Percentiles rank a stretch among this genome's conserved stretches.
Conservation (phyloP, 2,329 filamentous ascomycete species). For the Magnaporthiopsis poae region DNA sequence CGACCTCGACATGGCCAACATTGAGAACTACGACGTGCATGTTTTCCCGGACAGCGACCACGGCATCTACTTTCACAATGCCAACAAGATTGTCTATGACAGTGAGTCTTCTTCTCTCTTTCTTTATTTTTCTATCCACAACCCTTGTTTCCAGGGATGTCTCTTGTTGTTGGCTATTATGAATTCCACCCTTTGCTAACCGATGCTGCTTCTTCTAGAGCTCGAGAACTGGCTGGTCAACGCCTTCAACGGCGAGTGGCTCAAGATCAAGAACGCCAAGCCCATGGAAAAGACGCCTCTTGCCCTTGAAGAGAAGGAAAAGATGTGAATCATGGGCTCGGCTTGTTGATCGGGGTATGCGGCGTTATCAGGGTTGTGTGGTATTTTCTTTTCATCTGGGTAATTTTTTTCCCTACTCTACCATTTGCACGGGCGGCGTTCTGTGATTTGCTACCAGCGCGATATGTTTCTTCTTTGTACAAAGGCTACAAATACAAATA, state of each 20-base stretch:
- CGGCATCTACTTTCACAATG: slow-evolving; percentile 88
- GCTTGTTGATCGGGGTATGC: background rate
- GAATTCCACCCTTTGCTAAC: slow-evolving; percentile 6
- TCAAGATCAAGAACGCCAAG: slow-evolving; percentile 45
- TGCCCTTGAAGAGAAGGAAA: slow-evolving; percentile 5
- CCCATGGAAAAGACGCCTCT: slow-evolving; percentile 25
- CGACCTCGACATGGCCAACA: slow-evolving; percentile 65
- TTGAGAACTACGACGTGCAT: slow-evolving; percentile 94
- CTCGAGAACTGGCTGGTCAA: slow-evolving; percentile 87
- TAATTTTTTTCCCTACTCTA: background rate
- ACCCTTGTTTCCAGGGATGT: background rate
- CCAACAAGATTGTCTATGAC: slow-evolving; percentile 81
- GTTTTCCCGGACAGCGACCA: slow-evolving; percentile 96
- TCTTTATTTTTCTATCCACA: too few species aligned
- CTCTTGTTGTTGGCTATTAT: background rate
- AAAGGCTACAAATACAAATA: too few species aligned
- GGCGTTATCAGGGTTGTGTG: background rate
- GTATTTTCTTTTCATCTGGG: background rate
- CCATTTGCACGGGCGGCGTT: background rate
- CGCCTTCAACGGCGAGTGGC: slow-evolving; percentile 94
- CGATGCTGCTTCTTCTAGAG: slow-evolving; percentile 39
- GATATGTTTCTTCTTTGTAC: too few species aligned
- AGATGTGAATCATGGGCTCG: background rate
- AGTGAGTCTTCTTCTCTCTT: slow-evolving; percentile 49
- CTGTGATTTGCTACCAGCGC: too few species aligned